phyloP scores from a whole-genome alignment of 805 yeast genomes.

The Wickerhamiella domercqiae region DNA sequence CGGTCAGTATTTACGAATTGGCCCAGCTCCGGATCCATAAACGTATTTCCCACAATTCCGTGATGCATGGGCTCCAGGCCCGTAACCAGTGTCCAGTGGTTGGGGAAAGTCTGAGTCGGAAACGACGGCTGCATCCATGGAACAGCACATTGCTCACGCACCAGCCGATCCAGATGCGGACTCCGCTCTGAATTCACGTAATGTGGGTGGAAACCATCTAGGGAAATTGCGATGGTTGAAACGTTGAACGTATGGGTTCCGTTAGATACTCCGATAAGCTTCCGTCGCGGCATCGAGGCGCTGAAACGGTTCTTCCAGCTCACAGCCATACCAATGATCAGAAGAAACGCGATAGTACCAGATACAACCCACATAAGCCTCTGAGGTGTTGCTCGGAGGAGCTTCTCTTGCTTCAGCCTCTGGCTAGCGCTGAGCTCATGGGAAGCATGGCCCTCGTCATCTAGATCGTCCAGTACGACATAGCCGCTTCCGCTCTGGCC shows the following conservation, averaged over 20 bases:
- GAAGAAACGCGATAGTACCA: conserved; percentile 5
- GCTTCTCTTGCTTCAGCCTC: conserved; percentile 1
- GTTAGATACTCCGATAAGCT: conserved; percentile 26
- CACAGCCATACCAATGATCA: conserved; percentile 4
- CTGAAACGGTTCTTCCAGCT: no score
- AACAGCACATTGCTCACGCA: conserved; percentile 38
- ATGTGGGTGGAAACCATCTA: conserved; percentile 89
- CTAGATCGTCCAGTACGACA: conserved; percentile 15
- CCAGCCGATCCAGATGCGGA: conserved; percentile 51
- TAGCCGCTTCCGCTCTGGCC: conserved; percentile 13
- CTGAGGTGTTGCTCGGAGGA: conserved; percentile 1
- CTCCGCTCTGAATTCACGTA: conserved; percentile 51
- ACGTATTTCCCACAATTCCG: conserved; percentile 75
- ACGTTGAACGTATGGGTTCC: conserved; percentile 58
- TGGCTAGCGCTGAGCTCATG: neutral
- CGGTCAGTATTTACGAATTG: conserved; percentile 53
- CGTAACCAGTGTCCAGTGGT: conserved; percentile 82
- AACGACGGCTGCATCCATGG: conserved; percentile 81
- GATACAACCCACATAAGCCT: neutral
- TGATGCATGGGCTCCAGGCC: conserved; percentile 73
- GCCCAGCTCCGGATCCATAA: conserved; percentile 43
- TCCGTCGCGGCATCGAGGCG: neutral
- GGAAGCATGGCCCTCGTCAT: conserved; percentile 10
- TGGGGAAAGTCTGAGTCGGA: conserved; percentile 82
- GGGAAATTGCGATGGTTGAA: conserved; percentile 64